phyloP scores from a whole-genome alignment of 2,329 filamentous ascomycete species.

The Lasiodiplodia sp. region DNA sequence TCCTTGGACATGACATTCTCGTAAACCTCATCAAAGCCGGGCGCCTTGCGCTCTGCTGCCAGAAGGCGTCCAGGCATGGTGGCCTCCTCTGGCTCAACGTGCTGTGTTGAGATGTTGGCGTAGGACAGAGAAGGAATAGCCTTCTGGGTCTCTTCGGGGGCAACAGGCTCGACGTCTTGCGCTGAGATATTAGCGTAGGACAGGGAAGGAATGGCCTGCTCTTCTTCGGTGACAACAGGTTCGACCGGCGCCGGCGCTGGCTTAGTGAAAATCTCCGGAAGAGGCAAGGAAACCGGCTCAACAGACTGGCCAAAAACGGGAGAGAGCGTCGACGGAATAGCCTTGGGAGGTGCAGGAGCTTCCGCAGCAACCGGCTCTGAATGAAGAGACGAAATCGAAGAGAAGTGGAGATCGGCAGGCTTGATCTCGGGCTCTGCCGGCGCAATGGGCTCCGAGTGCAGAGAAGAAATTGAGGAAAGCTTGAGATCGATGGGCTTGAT shows the following conservation, averaged over 20 bases:
- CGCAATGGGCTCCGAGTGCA: slow-evolving; percentile 33
- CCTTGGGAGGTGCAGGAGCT: slow-evolving; percentile 30
- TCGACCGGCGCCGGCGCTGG: slow-evolving; percentile 34
- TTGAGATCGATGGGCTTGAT: slow-evolving; percentile 2
- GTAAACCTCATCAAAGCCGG: slow-evolving; percentile 14
- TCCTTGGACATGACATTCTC: slow-evolving; percentile 27
- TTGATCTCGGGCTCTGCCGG: slow-evolving; percentile 5
- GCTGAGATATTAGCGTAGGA: slow-evolving; percentile 40
- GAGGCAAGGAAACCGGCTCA: slow-evolving; percentile 21
- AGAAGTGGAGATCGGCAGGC: slow-evolving; percentile 29
- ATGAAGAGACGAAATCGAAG: slow-evolving; percentile 34
- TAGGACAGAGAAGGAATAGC: slow-evolving; percentile 35
- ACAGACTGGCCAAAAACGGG: slow-evolving; percentile 18
- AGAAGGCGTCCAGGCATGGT: slow-evolving; percentile 36
- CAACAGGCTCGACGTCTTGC: slow-evolving; percentile 43
- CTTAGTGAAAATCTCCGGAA: slow-evolving; percentile 19
- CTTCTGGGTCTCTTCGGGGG: slow-evolving; percentile 3
- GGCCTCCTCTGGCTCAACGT: slow-evolving; percentile 40
- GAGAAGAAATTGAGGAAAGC: background rate
- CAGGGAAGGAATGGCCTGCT: slow-evolving; percentile 32
- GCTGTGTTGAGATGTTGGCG: slow-evolving; percentile 40
- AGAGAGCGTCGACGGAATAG: slow-evolving; percentile 17
- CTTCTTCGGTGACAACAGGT: slow-evolving; percentile 23
- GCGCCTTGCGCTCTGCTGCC: slow-evolving; percentile 6
- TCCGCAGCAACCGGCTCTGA: slow-evolving; percentile 39